phyloP scores from a whole-genome alignment of 306 rosid genomes.

The Trifolium dubium region DNA sequence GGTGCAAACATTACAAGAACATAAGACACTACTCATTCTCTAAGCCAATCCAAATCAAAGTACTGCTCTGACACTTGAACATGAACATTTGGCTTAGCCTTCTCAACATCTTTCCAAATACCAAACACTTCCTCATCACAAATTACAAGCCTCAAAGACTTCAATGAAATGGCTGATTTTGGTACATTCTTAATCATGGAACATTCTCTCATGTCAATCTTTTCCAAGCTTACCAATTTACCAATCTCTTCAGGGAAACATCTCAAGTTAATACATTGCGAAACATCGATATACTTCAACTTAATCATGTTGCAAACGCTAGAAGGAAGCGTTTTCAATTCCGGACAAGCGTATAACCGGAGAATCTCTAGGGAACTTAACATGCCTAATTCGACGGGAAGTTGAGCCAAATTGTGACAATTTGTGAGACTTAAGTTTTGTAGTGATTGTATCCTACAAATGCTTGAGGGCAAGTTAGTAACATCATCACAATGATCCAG shows the following conservation, averaged over 20 bases:
- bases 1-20: conserved; percentile 24
- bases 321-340: conserved; percentile 58
- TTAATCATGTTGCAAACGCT: conserved; percentile 54
- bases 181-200: conserved; percentile 61
- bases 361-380: conserved; percentile 60
- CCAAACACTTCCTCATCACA: conserved; percentile 82
- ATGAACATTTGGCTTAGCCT: conserved; percentile 56
- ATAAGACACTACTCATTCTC: conserved; percentile 46
- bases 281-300: conserved; percentile 72
- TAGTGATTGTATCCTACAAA: conserved; percentile 60
- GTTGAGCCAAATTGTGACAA: conserved; percentile 63
- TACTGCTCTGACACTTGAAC: conserved; percentile 69
- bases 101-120: conserved; percentile 66
- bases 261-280: conserved; percentile 70
- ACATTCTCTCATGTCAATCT: conserved; percentile 96
- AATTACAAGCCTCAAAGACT: conserved; percentile 54
- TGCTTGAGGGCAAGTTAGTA: conserved; percentile 61
- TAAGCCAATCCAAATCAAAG: conserved; percentile 76
- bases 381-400: conserved; percentile 65
- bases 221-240: conserved; percentile 60
- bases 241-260: conserved; percentile 67
- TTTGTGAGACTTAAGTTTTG: conserved; percentile 72
- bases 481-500: conserved; percentile 84
- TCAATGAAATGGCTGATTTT: conserved; percentile 51
- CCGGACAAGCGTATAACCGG: conserved; percentile 78